A percentile compares a stretch with the other conserved stretches of the same genome.
phyloP scores from a whole-genome alignment of 2,329 filamentous ascomycete genomes.

The Cladophialophora chaetospira region DNA sequence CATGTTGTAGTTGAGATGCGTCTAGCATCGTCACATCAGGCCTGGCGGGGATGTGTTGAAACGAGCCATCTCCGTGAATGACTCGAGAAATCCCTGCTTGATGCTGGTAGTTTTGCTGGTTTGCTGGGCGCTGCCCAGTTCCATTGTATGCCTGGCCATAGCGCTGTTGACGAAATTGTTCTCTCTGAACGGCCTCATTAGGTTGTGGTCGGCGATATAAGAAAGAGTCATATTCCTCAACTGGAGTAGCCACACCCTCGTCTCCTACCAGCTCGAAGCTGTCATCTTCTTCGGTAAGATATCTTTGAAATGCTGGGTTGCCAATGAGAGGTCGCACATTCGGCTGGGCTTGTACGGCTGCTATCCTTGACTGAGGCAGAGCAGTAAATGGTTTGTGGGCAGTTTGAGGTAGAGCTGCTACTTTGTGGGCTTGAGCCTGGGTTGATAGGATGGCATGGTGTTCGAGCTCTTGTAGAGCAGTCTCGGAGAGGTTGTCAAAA shows the following conservation, averaged over 20 bases:
- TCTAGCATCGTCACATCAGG: constrained; percentile 15
- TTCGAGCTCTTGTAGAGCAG: constrained; percentile 48
- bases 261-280: constrained; percentile 45
- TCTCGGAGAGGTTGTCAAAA: constrained; percentile 47
- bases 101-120: neutral
- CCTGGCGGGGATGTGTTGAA: constrained; percentile 11
- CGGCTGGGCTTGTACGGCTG: constrained; percentile 16
- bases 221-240: constrained; percentile 32
- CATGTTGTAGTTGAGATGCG: neutral
- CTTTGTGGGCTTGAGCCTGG: constrained; percentile 33
- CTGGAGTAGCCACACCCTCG: constrained; percentile 34
- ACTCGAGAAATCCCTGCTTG: neutral
- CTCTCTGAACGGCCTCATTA: constrained; percentile 31
- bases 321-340: constrained; percentile 10
- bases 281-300: constrained; percentile 41
- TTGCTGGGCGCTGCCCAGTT: neutral
- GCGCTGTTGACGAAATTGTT: constrained; percentile 33
- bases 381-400: constrained; percentile 6
- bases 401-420: neutral
- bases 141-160: constrained; percentile 26
- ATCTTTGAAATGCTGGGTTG: constrained; percentile 19
- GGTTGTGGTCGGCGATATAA: constrained; percentile 8
- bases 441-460: constrained; percentile 49
- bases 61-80: neutral
- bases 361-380: constrained; percentile 8